These are phyloP conservation scores for Penicillium samsonianum DNA, from an alignment of 495 filamentous ascomycete genomes.

Conservation along the genomic window DNA sequence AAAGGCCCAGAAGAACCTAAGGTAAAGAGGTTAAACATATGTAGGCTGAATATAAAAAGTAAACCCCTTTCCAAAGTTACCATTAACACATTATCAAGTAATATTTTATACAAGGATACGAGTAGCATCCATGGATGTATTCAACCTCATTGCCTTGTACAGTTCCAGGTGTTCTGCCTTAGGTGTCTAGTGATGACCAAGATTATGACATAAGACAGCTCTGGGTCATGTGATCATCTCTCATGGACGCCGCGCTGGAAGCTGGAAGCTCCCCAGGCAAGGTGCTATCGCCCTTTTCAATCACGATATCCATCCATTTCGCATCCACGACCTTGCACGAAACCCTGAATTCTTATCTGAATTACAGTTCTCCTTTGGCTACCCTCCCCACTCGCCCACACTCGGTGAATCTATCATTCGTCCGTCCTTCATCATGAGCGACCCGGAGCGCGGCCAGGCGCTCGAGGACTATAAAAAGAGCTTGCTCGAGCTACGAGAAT, in stretches of 20 bases:
- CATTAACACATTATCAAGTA: neutral
- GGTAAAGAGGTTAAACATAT: neutral
- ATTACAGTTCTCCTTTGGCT: constrained; percentile 3
- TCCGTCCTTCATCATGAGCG: constrained; percentile 46
- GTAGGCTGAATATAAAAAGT: neutral
- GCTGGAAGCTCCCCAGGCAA: constrained; percentile 32
- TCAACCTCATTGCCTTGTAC: no score
- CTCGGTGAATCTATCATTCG: constrained; percentile 9
- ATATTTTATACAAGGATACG: no score
- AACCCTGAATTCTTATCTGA: constrained; percentile 7
- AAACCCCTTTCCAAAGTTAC: neutral
- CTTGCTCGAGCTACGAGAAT: constrained; percentile 94
- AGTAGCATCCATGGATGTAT: no score
- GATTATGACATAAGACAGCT: constrained; percentile 26
- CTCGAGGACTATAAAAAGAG: constrained; percentile 88
- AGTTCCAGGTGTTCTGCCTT: no score
- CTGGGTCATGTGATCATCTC: constrained; percentile 35
- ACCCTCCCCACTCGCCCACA: constrained; percentile 6
- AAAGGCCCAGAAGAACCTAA: neutral
- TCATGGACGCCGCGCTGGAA: constrained; percentile 31
- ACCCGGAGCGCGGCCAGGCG: constrained; percentile 75
- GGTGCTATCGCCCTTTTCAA: constrained; percentile 15
- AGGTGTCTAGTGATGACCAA: constrained; percentile 12
- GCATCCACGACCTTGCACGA: constrained; percentile 15
- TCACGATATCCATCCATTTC: constrained; percentile 18